Evolutionary conservation across 805 yeast species (phyloP).

Genomic region (Kluyveromyces siamensis): DNA sequence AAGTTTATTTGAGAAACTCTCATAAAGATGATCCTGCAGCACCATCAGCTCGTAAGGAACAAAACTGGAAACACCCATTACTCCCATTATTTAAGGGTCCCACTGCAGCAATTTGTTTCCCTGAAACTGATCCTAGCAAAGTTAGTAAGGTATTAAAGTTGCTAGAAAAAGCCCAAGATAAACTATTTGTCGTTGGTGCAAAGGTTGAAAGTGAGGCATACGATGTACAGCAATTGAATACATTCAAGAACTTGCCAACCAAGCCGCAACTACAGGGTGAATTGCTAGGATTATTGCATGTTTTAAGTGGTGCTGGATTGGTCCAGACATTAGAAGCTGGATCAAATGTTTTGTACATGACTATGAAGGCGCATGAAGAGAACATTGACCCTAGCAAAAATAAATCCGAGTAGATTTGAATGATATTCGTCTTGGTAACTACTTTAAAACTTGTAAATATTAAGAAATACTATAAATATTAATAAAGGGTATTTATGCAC

Average conservation of each 20-base stretch:
- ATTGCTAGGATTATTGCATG: slow-evolving; percentile 74
- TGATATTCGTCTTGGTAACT: background rate
- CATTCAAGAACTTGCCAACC: slow-evolving; percentile 67
- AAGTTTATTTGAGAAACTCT: slow-evolving; percentile 67
- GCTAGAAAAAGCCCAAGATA: slow-evolving; percentile 57
- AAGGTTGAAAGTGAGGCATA: slow-evolving; percentile 55
- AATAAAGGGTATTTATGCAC: background rate
- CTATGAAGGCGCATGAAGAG: slow-evolving; percentile 56
- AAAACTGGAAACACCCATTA: slow-evolving; percentile 55
- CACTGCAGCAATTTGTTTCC: slow-evolving; percentile 66
- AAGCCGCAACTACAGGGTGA: slow-evolving; percentile 67
- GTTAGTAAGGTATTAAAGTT: slow-evolving; percentile 56
- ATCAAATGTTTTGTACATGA: slow-evolving; percentile 60
- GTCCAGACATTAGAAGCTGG: slow-evolving; percentile 70
- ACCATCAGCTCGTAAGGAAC: slow-evolving; percentile 45
- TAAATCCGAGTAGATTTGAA: background rate
- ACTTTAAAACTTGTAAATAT: background rate
- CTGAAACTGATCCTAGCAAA: slow-evolving; percentile 57
- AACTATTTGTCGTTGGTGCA: slow-evolving; percentile 78
- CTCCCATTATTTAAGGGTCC: slow-evolving; percentile 72
- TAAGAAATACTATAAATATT: background rate
- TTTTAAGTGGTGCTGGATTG: slow-evolving; percentile 82
- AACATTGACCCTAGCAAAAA: slow-evolving; percentile 26
- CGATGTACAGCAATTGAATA: slow-evolving; percentile 42
- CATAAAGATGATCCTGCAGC: slow-evolving; percentile 56